These are phyloP conservation scores for Carex parvula DNA, from an alignment of 176 grass and related monocot genomes.

Conservation along the genomic window DNA sequence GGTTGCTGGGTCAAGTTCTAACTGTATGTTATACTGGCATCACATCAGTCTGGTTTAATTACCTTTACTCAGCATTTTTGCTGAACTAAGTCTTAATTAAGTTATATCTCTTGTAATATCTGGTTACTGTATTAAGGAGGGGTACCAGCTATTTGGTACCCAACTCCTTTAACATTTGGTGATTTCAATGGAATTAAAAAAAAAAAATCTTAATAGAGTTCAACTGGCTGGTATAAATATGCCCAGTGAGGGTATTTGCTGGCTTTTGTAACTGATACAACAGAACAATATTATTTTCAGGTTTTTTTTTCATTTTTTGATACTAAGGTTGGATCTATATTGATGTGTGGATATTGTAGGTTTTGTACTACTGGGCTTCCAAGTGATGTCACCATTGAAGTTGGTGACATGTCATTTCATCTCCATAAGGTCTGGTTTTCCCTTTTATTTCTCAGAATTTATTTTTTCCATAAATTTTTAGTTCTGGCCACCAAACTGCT, in stretches of 20 bases:
- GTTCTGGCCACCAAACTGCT: background rate
- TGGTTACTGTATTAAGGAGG: too few species aligned
- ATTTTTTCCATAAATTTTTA: background rate
- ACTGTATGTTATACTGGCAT: background rate
- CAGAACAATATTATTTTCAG: background rate
- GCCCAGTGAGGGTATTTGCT: background rate
- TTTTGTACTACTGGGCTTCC: constrained; percentile 88
- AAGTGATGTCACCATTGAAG: constrained; percentile 88
- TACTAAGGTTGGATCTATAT: constrained; percentile 3
- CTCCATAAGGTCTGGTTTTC: constrained; percentile 78
- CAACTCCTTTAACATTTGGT: too few species aligned
- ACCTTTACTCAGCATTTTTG: background rate
- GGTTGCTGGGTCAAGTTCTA: background rate
- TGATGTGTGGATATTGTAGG: constrained; percentile 46
- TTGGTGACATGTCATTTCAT: constrained; percentile 92
- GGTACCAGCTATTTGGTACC: too few species aligned
- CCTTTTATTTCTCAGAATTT: background rate
- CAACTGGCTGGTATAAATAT: background rate
- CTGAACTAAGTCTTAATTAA: background rate
- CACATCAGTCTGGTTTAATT: background rate
- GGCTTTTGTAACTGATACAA: background rate
- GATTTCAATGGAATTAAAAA: too few species aligned
- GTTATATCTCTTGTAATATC: background rate
- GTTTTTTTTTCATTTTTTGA: background rate
- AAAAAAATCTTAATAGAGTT: too few species aligned